Percentiles rank a stretch among this genome's conserved stretches.
Evolutionary conservation across 1,284 basidiomycete genomes (phyloP).

Genomic region (Sphaerobolus stellatus): DNA sequence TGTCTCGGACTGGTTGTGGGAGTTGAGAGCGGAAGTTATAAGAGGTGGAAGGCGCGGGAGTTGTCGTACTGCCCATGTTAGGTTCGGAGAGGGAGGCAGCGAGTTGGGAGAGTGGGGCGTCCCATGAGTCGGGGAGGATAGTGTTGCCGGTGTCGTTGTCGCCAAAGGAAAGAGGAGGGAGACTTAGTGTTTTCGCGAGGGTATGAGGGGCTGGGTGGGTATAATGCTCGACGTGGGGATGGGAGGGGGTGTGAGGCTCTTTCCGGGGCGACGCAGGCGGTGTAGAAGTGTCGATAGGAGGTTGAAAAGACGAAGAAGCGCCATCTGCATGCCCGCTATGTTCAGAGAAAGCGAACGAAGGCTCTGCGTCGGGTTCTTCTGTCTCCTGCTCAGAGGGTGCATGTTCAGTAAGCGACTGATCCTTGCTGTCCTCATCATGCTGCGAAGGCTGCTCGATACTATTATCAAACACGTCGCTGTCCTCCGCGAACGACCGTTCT

Average conservation of each 20-base stretch:
- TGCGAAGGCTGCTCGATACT: neutral
- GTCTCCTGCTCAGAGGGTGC: too few species aligned
- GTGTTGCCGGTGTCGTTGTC: neutral
- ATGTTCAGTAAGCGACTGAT: neutral
- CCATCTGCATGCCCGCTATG: slow-evolving; percentile 8
- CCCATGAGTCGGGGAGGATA: slow-evolving; percentile 20
- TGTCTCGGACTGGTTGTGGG: slow-evolving; percentile 23
- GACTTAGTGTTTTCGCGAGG: too few species aligned
- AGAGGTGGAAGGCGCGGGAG: too few species aligned
- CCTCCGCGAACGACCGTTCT: neutral
- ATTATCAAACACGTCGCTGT: too few species aligned
- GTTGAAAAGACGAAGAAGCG: slow-evolving; percentile 16
- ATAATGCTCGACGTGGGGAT: too few species aligned
- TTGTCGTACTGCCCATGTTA: too few species aligned
- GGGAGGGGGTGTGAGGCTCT: too few species aligned
- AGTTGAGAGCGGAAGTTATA: too few species aligned
- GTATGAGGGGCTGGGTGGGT: too few species aligned
- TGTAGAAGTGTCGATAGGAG: slow-evolving; percentile 4
- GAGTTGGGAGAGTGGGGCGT: neutral
- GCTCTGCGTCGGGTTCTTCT: neutral
- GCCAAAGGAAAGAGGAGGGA: too few species aligned
- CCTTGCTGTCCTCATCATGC: neutral
- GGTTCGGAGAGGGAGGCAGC: neutral
- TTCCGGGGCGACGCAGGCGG: too few species aligned
- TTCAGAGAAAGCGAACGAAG: neutral